These are phyloP conservation scores for Corymbia calophylla DNA, from an alignment of 441 rosid species.

Conservation along the genomic window DNA sequence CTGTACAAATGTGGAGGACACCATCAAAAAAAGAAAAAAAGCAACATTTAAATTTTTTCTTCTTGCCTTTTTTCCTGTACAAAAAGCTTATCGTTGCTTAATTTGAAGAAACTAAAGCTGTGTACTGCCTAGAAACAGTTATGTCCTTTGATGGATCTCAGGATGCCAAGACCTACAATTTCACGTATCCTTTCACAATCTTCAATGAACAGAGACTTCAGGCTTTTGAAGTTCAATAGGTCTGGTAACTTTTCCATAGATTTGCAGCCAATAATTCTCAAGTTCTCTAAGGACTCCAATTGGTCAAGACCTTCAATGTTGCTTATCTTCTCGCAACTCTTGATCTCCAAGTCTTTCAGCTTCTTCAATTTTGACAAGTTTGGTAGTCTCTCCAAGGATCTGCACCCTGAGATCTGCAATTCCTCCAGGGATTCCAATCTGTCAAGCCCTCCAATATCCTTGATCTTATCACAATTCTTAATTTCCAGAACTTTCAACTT, in stretches of 20 bases:
- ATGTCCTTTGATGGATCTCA: constrained; percentile 4
- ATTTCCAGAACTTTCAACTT: neutral
- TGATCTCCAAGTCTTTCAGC: neutral
- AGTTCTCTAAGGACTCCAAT: constrained; percentile 4
- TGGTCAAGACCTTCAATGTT: constrained; percentile 1
- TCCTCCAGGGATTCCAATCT: neutral
- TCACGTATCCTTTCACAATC: constrained; percentile 2
- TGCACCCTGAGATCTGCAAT: neutral
- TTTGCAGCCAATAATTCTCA: constrained; percentile 7
- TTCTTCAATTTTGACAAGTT: neutral
- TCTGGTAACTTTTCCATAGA: constrained; percentile 6
- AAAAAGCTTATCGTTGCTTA: neutral
- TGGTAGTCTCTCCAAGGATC: constrained; percentile 1
- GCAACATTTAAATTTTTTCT: neutral
- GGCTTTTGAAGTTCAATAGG: constrained; percentile 1
- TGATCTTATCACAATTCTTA: neutral
- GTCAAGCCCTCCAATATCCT: neutral
- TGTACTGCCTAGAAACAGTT: neutral
- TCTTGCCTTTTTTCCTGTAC: neutral
- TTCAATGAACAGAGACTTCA: constrained; percentile 1
- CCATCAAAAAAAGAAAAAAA: neutral
- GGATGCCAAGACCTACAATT: constrained; percentile 1
- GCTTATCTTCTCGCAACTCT: neutral
- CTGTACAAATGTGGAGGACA: neutral
- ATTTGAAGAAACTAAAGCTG: neutral